Evolutionary conservation across 2,329 filamentous ascomycete genomes (phyloP).

Genomic region (Diplodia seriata): DNA sequence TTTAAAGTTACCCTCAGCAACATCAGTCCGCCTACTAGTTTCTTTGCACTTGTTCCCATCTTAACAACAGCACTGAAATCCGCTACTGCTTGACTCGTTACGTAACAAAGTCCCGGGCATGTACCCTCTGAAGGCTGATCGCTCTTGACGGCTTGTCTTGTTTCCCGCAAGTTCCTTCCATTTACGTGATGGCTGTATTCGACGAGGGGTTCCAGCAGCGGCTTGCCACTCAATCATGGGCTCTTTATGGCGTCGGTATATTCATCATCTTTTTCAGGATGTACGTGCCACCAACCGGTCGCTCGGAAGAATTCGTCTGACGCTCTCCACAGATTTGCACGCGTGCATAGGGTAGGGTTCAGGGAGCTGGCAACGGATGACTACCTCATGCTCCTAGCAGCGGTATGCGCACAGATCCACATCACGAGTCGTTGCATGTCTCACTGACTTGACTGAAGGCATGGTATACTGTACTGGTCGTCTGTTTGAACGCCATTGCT

Average conservation of each 20-base stretch:
- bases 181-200: slow-evolving; percentile 16
- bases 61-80: neutral
- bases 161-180: neutral
- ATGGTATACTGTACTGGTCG: slow-evolving; percentile 51
- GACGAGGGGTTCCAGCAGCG: slow-evolving; percentile 9
- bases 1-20: neutral
- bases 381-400: slow-evolving; percentile 41
- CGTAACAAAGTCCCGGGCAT: slow-evolving; percentile 1
- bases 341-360: slow-evolving; percentile 40
- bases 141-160: slow-evolving; percentile 10
- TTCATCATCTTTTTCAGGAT: slow-evolving; percentile 40
- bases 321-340: slow-evolving; percentile 33
- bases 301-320: neutral
- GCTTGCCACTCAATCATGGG: slow-evolving; percentile 40
- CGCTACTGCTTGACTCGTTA: neutral
- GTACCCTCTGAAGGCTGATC: slow-evolving; percentile 15
- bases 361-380: slow-evolving; percentile 36
- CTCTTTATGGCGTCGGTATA: slow-evolving; percentile 42
- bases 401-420: neutral
- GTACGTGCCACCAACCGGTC: slow-evolving; percentile 32
- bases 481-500: slow-evolving; percentile 52
- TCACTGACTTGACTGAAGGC: neutral
- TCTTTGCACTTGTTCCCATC: neutral
- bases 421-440: neutral
- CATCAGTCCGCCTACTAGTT: neutral